Evolutionary conservation across 352 stramenopile species (phyloP).

Genomic region (Globisporangium nunn): DNA sequence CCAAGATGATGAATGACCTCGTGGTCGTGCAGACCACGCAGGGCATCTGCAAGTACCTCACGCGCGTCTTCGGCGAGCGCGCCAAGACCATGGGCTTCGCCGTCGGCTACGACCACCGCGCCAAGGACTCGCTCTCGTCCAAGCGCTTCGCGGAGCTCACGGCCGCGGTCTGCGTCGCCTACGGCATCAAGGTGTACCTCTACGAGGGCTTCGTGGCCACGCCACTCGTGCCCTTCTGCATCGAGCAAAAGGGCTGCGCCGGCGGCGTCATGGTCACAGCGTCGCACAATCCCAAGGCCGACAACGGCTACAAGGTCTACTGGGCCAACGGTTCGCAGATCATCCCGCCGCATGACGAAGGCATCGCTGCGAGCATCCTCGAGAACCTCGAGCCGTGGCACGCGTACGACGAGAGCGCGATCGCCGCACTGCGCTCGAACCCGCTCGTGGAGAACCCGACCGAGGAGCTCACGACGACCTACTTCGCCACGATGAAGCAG

Average conservation of each 20-base stretch:
- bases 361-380: conserved; percentile 89
- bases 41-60: conserved; percentile 86
- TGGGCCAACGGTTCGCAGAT: conserved; percentile 96
- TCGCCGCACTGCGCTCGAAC: conserved; percentile 23
- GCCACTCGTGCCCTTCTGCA: conserved; percentile 88
- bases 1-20: conserved; percentile 89
- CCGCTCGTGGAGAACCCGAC: conserved; percentile 62
- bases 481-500: conserved; percentile 54
- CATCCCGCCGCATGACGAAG: conserved; percentile 92
- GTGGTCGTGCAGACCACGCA: conserved; percentile 91
- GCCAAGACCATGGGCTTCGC: conserved; percentile 77
- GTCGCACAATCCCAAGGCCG: conserved; percentile 97
- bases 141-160: conserved; percentile 85
- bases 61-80: conserved; percentile 59
- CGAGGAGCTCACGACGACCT: conserved; percentile 55
- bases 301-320: conserved; percentile 99
- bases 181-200: conserved; percentile 87
- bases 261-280: conserved; percentile 93
- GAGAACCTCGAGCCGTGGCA: conserved; percentile 88
- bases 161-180: conserved; percentile 70
- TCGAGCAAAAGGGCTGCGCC: conserved; percentile 71
- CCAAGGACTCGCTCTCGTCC: conserved; percentile 70
- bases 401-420: conserved; percentile 43
- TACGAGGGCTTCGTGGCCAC: conserved; percentile 93
- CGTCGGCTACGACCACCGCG: conserved; percentile 89